Base-by-base conservation (phyloP, 2,329 filamentous ascomycete genomes). In the Coniochaeta hoffmannii region DNA sequence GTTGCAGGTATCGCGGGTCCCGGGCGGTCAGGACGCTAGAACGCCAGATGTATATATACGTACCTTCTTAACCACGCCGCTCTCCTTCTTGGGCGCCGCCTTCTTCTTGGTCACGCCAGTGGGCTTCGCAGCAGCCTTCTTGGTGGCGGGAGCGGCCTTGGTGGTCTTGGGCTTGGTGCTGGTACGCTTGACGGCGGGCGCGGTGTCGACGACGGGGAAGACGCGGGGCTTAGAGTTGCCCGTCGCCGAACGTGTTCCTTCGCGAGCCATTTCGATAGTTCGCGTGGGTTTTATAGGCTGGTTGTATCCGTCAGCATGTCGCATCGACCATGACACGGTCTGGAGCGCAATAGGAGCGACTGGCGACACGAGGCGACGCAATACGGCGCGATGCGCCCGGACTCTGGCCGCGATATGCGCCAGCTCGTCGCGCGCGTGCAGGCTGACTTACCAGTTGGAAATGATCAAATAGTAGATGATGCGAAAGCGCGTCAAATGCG, bases 151-250 rank as follows among this genome's bases (percentile, higher is more conserved):
- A 12, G 57, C 36, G 50, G 59, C 59, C 22, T 58, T 58, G 61
- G 63, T 64, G 56, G 61, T 56, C 36, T 63, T 19, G 61, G 65
- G 65, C 53, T 65, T 57, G 59, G 66, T 68, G 52, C 62, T 58
- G 19, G 61, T 71, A 63, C 74, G 72, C 68, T 72, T 72, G 64
- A 76, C 73, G 58, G 69, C 68, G 24, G 76, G 76, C 44, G 68
- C 70, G 14, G 75, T 76, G 65, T 80, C 77, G 63, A 80, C 65
- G 46, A 72, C 69, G 57, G 71, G 66, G 65, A 81, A 74, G 65
- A 81, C 69, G 64, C 79, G 77, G 58, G 79, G 78, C 66, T 73
- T 75, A 59, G 76, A 75, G 69, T 77, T 74, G 73, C 77, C 77
- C 34, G 77, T 80, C 62, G 69, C 68, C 52, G 78, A 80, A 66